Evolutionary conservation across 176 grass and related monocot genomes (phyloP), one percentile per base, ranked within the genome.

Genomic region (Oryza nivara): DNA sequence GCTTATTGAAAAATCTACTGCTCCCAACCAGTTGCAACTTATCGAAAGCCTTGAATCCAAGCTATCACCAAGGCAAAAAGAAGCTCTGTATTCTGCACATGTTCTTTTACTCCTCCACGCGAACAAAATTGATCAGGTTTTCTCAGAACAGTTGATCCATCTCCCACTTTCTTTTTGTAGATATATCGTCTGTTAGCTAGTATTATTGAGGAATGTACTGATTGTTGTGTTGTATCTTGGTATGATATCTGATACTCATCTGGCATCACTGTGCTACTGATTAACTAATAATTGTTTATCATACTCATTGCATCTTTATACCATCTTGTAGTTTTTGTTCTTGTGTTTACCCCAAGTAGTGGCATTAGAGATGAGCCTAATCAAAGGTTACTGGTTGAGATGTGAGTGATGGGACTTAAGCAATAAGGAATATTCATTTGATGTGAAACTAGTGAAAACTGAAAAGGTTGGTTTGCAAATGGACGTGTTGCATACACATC

Each of bases 101-200:
- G 89, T 95, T 77, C 95, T 95, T 83, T 79, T 95, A 72, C 92
- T 98, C 68, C 95, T 98, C 77, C 92, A 93, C 66, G 65, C 91
- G 63, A 95, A 98, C 81, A 95, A 89, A 86, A 95, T 89, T 4
- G 85, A 89, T 72, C 95, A 98, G 87, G 95, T 98, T 89, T 78
- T 41, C 17, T 77, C 54, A 73, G 56, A 48, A 40, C 54, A n/a
- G 12, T 22, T 65, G 5, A 75, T 75, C 65, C 14, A 80, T 79
- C 36, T 49, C 48, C 0, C 0, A 3, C 66, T 46, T 83, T n/a
- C 61, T n/a, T 72, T 88, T 73, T 79, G 67, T 77, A 48, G 32
- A 68, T 43, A 68, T 43, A 74, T 49, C 1, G 49, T 26, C 40
- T 66, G 11, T 67, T 49, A 54, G 54, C 23, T 67, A 13, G 35